Conservation (phyloP, 2,329 filamentous ascomycete genomes). For the Akanthomyces lecanii region DNA sequence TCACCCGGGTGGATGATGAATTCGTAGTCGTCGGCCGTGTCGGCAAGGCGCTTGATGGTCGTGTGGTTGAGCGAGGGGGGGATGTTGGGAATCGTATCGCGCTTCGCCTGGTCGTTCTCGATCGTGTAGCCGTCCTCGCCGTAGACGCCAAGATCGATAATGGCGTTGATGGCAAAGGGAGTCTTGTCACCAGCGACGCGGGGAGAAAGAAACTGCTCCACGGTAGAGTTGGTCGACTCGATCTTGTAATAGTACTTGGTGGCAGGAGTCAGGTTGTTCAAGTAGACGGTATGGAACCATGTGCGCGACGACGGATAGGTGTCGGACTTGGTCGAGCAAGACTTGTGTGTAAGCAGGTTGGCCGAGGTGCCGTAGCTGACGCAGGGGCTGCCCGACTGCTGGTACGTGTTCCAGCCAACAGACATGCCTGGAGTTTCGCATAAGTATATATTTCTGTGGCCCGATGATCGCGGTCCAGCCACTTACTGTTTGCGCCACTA, state of each 20-base stretch:
- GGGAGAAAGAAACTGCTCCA: slow-evolving; percentile 43
- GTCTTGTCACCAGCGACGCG: slow-evolving; percentile 47
- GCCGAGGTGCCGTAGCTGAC: slow-evolving; percentile 48
- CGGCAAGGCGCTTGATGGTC: slow-evolving; percentile 51
- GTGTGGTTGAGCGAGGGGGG: slow-evolving; percentile 52
- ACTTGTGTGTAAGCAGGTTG: slow-evolving; percentile 32
- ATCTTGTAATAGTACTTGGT: slow-evolving; percentile 60
- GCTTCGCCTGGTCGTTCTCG: slow-evolving; percentile 38
- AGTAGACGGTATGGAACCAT: slow-evolving; percentile 45
- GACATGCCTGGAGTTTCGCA: slow-evolving; percentile 38
- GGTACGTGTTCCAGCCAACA: slow-evolving; percentile 55
- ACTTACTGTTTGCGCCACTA: slow-evolving; percentile 44
- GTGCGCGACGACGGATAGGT: slow-evolving; percentile 54
- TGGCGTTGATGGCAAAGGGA: slow-evolving; percentile 46
- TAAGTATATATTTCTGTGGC: not conserved
- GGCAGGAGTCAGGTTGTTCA: slow-evolving; percentile 44
- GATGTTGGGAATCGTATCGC: slow-evolving; percentile 45
- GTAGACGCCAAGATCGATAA: slow-evolving; percentile 50
- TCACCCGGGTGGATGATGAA: slow-evolving; percentile 52
- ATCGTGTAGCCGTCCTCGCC: slow-evolving; percentile 31
- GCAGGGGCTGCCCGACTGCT: slow-evolving; percentile 40
- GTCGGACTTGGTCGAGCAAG: slow-evolving; percentile 43
- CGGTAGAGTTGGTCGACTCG: slow-evolving; percentile 50
- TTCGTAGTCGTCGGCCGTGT: slow-evolving; percentile 51
- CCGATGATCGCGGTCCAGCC: not conserved